phyloP scores from a whole-genome alignment of 495 filamentous ascomycete genomes.

The Annulohypoxylon stygium region DNA sequence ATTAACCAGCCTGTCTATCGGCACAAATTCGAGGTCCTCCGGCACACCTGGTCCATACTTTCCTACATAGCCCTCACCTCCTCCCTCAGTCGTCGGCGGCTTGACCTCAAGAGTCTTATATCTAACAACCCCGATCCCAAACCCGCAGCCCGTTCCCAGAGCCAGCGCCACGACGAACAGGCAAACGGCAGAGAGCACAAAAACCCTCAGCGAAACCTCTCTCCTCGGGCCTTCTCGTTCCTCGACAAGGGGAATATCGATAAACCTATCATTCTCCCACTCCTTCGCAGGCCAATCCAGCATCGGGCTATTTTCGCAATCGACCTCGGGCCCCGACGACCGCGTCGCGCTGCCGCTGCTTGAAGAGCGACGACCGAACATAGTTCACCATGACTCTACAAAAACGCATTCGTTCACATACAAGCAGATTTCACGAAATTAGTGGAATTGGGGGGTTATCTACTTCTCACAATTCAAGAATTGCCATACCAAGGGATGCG shows the following conservation, averaged over 20 bases:
- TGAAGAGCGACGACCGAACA: constrained; percentile 31
- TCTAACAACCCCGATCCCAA: constrained; percentile 37
- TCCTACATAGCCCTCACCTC: constrained; percentile 16
- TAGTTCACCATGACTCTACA: constrained; percentile 15
- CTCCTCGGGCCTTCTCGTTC: constrained; percentile 1
- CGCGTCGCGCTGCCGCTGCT: constrained; percentile 29
- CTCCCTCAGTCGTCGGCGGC: not conserved
- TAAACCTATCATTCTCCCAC: constrained; percentile 27
- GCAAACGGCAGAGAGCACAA: constrained; percentile 33
- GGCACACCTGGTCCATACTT: constrained; percentile 32
- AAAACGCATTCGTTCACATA: not conserved
- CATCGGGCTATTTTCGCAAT: constrained; percentile 23
- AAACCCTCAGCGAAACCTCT: constrained; percentile 37
- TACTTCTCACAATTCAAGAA: not conserved
- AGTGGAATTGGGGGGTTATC: constrained; percentile 9
- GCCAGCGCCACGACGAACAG: constrained; percentile 30
- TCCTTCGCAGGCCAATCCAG: constrained; percentile 21
- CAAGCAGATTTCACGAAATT: not conserved
- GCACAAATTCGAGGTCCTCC: constrained; percentile 26
- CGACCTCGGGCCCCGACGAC: constrained; percentile 25
- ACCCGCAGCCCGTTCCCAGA: constrained; percentile 42
- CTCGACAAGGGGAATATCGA: constrained; percentile 13
- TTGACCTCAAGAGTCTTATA: constrained; percentile 7
- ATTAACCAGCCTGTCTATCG: constrained; percentile 43
- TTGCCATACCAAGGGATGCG: constrained; percentile 35